These are phyloP conservation scores for Dalbergia cultrata DNA, from an alignment of 306 rosid genomes.

Conservation along the genomic window DNA sequence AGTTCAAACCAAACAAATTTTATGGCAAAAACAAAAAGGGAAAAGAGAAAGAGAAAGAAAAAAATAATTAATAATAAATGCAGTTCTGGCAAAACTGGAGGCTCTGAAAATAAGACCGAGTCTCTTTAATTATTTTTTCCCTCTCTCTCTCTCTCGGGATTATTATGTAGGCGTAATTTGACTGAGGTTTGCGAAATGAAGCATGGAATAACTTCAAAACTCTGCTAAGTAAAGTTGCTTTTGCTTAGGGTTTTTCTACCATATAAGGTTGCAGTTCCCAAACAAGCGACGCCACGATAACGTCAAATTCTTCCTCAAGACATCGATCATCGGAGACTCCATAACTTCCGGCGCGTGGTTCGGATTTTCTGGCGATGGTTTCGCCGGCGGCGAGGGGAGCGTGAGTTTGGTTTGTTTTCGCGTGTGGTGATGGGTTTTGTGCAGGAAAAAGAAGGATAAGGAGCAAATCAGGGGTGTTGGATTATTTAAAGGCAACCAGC, in stretches of 20 bases:
- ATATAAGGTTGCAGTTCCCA: conserved; percentile 35
- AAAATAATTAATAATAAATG: conserved; percentile 34
- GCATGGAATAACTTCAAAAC: conserved; percentile 81
- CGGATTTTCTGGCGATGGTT: conserved; percentile 1
- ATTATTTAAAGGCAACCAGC: conserved; percentile 32
- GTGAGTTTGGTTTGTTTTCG: neutral
- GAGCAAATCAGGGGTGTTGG: neutral
- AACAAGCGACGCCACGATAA: conserved; percentile 44
- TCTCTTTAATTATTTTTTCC: conserved; percentile 12
- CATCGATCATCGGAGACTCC: conserved; percentile 31
- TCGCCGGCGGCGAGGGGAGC: conserved; percentile 23
- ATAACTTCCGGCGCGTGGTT: conserved; percentile 43
- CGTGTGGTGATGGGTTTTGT: conserved; percentile 23
- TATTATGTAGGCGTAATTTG: conserved; percentile 47
- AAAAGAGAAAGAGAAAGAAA: neutral
- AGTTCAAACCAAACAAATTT: conserved; percentile 38
- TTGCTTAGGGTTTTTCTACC: conserved; percentile 68
- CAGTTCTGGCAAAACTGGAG: conserved; percentile 41
- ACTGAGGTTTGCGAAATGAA: conserved; percentile 49
- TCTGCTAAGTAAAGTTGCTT: conserved; percentile 75
- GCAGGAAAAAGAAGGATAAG: conserved; percentile 42
- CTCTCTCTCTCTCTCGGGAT: neutral
- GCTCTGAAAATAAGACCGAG: conserved; percentile 27
- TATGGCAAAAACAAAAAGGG: neutral
- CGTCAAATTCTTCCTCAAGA: conserved; percentile 30